Evolutionary conservation across 225 moss, liverwort and hornwort species (phyloP), one percentile per base, ranked within the genome.

Genomic region (Asterella californica): DNA sequence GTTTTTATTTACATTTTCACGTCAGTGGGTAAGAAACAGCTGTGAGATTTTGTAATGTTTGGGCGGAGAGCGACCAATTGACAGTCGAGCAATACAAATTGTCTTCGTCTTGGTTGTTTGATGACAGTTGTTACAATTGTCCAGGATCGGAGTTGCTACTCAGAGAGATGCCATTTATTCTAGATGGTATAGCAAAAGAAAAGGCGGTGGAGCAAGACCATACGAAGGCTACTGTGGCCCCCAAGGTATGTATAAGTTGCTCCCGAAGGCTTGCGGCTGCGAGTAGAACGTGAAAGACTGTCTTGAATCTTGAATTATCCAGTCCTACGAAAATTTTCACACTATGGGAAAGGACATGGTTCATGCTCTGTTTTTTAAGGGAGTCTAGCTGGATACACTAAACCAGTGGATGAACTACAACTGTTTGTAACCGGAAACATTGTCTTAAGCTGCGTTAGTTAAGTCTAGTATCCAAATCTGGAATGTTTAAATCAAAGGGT

Each of bases 81-180:
- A 34, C 17, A 2, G 11, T 65, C 65, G 0, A 5, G 65, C 29
- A 65, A 9, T 30, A 17, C 65, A 5, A 18, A 2, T 65, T 47
- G 3, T 17, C 67, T 32, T 33, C 36, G 0, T 34, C 4, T 36
- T 67, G 67, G 33, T 42, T 22, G 42, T 9, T 15, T 24, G 25
- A 70, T 46, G n/a, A 42, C 50, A 49, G 15, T 18, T 74, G 27
- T 74, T 74, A 10, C 64, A 64, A 24, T 10, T 53, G 7, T 38
- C 9, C 90, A 99, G 99, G 99, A 74, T 93, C 99, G 65, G 80
- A 80, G 49, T 55, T 99, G 78, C 88, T 99, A n/a, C 84, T 99
- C 9, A 78, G 81, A 83, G 89, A 93, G 84, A 84, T 94, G 42
- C 90, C 94, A 4, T 76, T 14, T n/a, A 62, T 81, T 22, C 48